Base-by-base conservation (phyloP, 1,284 basidiomycete genomes). In the Fomes fomentarius region DNA sequence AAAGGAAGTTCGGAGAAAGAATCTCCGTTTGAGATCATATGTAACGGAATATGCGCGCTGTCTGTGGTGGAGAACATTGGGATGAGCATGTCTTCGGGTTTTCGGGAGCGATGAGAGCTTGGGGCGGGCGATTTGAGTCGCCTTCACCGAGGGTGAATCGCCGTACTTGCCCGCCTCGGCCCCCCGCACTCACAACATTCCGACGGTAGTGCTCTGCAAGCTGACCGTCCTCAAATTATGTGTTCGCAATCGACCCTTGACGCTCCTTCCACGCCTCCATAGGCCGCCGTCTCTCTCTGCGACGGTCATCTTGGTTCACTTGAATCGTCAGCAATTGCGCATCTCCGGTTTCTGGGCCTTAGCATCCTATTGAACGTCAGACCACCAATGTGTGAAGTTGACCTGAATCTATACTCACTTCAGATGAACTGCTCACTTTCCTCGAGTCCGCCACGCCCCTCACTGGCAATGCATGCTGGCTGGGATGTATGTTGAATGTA, bases 11-110 rank as follows among this genome's bases (percentile, higher is more conserved):
- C n/a, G n/a, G n/a, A n/a, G n/a, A n/a, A n/a, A n/a, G 7, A 30
- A 12, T 30, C 28, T 30, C 7, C 6, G 12, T 6, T 12, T 30
- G 28, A n/a, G n/a, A 26, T 61, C 19, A 64, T 19, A 64, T 62
- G 42, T 63, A 63, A 17, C 64, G 63, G 52, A 63, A 65, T 14
- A 67, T 63, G 40, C 64, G 62, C 9, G 64, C 63, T 62, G 64
- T 65, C 65, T 65, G 38, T 10, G 12, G 11, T 21, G 30, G 15
- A 17, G 15, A 42, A n/a, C n/a, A n/a, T n/a, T n/a, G n/a, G n/a
- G n/a, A n/a, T n/a, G n/a, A n/a, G n/a, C n/a, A n/a, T n/a, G n/a
- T n/a, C n/a, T n/a, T n/a, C n/a, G n/a, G n/a, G n/a, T n/a, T 15
- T 11, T 25, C 4, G n/a, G 22, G 10, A 33, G n/a, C n/a, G n/a